Evolutionary conservation across 2,329 filamentous ascomycete species (phyloP).

Genomic region (Ramichloridium luteum): DNA sequence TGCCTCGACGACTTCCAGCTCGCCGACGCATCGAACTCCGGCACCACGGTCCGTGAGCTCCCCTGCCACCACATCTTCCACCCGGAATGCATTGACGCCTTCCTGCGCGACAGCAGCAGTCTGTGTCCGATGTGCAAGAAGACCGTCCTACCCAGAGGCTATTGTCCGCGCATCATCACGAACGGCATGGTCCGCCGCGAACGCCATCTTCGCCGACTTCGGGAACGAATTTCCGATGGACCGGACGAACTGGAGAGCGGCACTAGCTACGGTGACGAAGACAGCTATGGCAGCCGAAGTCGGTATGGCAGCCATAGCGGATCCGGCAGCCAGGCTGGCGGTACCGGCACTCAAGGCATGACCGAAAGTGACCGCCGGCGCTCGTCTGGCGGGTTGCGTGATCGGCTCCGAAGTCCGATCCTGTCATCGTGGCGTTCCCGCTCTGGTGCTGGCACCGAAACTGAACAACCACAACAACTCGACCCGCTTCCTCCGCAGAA

Average conservation of each 20-base stretch:
- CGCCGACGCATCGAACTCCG: constrained; percentile 10
- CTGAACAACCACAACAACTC: neutral
- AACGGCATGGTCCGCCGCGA: constrained; percentile 81
- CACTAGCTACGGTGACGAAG: neutral
- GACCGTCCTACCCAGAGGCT: constrained; percentile 59
- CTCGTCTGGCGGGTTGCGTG: no score
- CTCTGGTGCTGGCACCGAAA: constrained; percentile 1
- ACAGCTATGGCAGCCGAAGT: neutral
- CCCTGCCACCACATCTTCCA: constrained; percentile 91
- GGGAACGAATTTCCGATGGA: constrained; percentile 32
- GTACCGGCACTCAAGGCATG: neutral
- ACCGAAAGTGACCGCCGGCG: no score
- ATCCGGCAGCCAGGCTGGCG: neutral
- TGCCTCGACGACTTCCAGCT: constrained; percentile 68
- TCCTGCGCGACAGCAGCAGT: constrained; percentile 65
- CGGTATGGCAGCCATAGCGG: neutral
- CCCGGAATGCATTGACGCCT: constrained; percentile 79
- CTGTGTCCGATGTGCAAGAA: constrained; percentile 87
- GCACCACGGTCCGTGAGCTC: constrained; percentile 64
- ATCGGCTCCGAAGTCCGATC: no score
- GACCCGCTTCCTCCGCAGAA: neutral
- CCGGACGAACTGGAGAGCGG: neutral
- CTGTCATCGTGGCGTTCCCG: no score
- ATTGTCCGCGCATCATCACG: constrained; percentile 50
- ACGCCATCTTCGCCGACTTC: constrained; percentile 50